Evolutionary conservation across 768 basidiomycete genomes (phyloP).

Genomic region (Austroboletus festivus): DNA sequence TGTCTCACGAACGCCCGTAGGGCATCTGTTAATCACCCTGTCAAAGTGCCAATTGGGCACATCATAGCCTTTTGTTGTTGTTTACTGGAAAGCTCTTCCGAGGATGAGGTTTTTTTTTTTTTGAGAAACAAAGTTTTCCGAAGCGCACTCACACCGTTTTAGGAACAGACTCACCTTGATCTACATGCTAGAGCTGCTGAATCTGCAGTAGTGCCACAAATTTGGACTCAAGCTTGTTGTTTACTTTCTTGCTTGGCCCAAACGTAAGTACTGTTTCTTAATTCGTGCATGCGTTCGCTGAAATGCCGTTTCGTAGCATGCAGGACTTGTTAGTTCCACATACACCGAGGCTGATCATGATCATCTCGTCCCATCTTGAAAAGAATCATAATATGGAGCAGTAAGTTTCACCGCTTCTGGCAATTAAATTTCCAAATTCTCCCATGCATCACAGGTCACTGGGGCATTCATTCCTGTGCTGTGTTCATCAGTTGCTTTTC

Average conservation of each 20-base stretch:
- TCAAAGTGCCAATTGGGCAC: constrained; percentile 66
- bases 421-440: constrained; percentile 1
- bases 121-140: neutral
- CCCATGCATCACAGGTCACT: constrained; percentile 29
- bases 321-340: constrained; percentile 55
- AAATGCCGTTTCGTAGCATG: constrained; percentile 37
- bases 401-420: constrained; percentile 35
- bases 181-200: constrained; percentile 53
- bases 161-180: constrained; percentile 54
- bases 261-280: constrained; percentile 38
- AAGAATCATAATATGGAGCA: constrained; percentile 41
- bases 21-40: constrained; percentile 54
- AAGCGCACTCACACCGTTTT: constrained; percentile 5
- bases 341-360: constrained; percentile 46
- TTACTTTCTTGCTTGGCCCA: constrained; percentile 47
- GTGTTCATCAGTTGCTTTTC: constrained; percentile 42
- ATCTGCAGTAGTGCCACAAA: constrained; percentile 36
- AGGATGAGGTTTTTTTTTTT: constrained; percentile 44
- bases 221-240: constrained; percentile 53
- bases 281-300: neutral
- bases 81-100: constrained; percentile 45
- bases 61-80: constrained; percentile 51
- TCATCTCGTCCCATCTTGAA: constrained; percentile 62
- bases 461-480: constrained; percentile 43
- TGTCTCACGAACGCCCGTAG: constrained; percentile 32